phyloP scores from a whole-genome alignment of 1,284 basidiomycete genomes.

The Cerrena zonata region DNA sequence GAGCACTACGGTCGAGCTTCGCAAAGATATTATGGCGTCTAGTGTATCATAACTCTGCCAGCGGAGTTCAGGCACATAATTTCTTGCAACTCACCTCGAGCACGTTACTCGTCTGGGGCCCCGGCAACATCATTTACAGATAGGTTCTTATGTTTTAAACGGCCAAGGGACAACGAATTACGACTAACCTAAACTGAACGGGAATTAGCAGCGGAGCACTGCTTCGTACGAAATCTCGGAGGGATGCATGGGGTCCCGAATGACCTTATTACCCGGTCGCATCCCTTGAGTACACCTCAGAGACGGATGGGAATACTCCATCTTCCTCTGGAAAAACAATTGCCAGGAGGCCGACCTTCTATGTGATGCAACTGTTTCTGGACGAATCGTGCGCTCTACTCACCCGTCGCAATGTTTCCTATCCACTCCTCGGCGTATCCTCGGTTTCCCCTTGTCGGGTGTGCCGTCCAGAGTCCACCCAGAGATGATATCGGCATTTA shows the following conservation, averaged over 20 bases:
- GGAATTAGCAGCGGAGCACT: no score
- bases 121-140: no score
- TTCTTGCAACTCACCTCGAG: no score
- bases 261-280: not conserved
- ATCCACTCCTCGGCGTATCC: slow-evolving; percentile 24
- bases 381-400: slow-evolving; percentile 3
- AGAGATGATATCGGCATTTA: slow-evolving; percentile 28
- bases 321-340: not conserved
- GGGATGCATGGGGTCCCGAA: not conserved
- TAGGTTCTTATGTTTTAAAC: no score
- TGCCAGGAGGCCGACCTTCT: slow-evolving; percentile 1
- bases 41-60: not conserved
- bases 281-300: not conserved
- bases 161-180: no score
- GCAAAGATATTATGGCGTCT: not conserved
- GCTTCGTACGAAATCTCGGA: not conserved
- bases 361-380: not conserved
- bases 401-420: slow-evolving; percentile 5
- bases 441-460: slow-evolving; percentile 27
- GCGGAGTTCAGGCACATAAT: not conserved
- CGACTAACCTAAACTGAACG: no score
- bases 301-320: not conserved
- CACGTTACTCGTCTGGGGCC: no score
- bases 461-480: slow-evolving; percentile 24
- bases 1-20: no score